Base-by-base conservation (phyloP, 2,329 filamentous ascomycete species). In the Byssothecium circinans region DNA sequence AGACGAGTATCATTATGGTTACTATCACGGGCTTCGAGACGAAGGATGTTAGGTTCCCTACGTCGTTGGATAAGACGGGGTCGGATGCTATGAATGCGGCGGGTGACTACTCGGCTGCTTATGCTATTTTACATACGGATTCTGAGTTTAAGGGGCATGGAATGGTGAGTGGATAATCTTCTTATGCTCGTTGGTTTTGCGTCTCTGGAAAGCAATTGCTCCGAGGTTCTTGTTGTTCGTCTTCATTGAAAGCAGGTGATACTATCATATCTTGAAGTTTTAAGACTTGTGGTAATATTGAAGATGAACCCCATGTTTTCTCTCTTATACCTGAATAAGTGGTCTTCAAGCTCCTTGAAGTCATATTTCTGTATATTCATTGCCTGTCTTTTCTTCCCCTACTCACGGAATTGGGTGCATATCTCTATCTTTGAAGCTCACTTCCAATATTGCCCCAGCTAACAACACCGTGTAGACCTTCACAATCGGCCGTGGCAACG, bases 51-150 rank as follows among this genome's bases (percentile, higher is more conserved):
- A 70, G 76, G 49, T 78, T 78, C 56, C 76, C 76, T 71, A 96
- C 91, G n/a, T 96, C 91, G 33, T 84, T 96, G 52, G 90, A 95
- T 75, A 94, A 92, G 77, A 95, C 90, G n/a, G 91, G 91, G 63
- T 95, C 89, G 8, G 91, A 96, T 81, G 91, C 90, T 65, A 96
- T 96, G 91, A 96, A 96, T 68, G 88, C 89, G 2, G 90, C 91
- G 2, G 88, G 90, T 52, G 90, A 96, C 74, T 96, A 96, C 75
- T 95, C 90, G 1, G 81, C 91, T 11, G 91, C 91, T n/a, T 96
- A 96, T 78, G 95, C 90, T 71, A 92, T 96, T 62, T 77, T 96
- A 40, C 77, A 89, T 67, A 96, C 91, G 0, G 87, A 95, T 68
- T 86, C 87, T 0, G 67, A 80, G 10, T 81, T 81, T 64, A 79